A percentile compares a stretch with the other conserved stretches of the same genome.
These are phyloP conservation scores for Buddleja alternifolia DNA, from an alignment of 257 asterid genomes.

Conservation along the genomic window DNA sequence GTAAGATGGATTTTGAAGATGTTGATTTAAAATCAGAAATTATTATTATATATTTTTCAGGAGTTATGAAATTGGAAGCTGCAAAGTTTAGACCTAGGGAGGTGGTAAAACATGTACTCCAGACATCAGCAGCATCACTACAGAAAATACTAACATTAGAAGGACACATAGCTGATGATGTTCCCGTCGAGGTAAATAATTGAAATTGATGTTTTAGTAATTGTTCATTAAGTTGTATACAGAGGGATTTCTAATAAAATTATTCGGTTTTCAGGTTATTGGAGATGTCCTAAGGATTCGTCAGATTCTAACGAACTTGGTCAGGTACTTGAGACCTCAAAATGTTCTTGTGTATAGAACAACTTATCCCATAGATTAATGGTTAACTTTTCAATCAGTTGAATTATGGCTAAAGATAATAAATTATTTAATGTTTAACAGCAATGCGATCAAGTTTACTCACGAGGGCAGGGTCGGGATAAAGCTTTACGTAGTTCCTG, in stretches of 20 bases:
- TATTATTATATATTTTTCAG: slow-evolving; percentile 32
- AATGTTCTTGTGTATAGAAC: too few relatives aligned
- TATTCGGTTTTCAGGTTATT: slow-evolving; percentile 55
- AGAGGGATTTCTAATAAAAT: not conserved
- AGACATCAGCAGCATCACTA: slow-evolving; percentile 88
- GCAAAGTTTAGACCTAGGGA: slow-evolving; percentile 91
- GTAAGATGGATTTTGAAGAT: too few relatives aligned
- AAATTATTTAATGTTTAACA: slow-evolving; percentile 30
- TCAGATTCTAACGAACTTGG: slow-evolving; percentile 87
- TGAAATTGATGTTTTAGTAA: too few relatives aligned
- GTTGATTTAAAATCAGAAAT: too few relatives aligned
- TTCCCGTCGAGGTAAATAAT: slow-evolving; percentile 74
- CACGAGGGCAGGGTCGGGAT: slow-evolving; percentile 91
- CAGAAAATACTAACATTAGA: slow-evolving; percentile 78
- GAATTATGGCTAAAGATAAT: not conserved
- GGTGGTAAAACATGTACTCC: slow-evolving; percentile 91
- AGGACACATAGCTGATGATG: slow-evolving; percentile 87
- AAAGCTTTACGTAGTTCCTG: slow-evolving; percentile 66
- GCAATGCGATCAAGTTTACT: slow-evolving; percentile 91
- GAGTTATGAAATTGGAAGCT: slow-evolving; percentile 92
- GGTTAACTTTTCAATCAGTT: not conserved
- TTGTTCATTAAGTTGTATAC: not conserved
- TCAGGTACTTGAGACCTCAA: slow-evolving; percentile 55
- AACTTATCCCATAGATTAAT: too few relatives aligned
- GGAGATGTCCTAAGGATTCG: slow-evolving; percentile 94